Percentiles rank a stretch among this genome's conserved stretches.
Evolutionary conservation across 164 flowering plant species (phyloP).

Genomic region (Berberis vulgaris): DNA sequence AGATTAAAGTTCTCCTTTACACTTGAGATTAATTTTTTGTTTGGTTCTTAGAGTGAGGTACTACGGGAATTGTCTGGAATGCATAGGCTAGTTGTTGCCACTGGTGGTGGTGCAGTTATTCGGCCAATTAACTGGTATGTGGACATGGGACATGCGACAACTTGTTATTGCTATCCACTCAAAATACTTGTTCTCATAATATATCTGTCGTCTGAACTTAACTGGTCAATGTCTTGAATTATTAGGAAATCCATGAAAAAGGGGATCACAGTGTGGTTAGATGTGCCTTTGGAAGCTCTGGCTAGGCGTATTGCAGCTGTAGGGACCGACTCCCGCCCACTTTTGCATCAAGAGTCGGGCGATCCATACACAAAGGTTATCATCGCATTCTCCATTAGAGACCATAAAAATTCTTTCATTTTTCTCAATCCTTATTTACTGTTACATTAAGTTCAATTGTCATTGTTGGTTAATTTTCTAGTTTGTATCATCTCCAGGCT

Average conservation of each 20-base stretch:
- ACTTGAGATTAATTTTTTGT: not conserved
- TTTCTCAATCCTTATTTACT: too few relatives aligned
- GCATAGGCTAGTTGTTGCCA: slow-evolving; percentile 76
- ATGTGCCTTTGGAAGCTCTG: slow-evolving; percentile 85
- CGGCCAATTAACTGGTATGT: slow-evolving; percentile 69
- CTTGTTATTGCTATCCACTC: not conserved
- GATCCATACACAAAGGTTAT: slow-evolving; percentile 72
- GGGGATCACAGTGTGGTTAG: slow-evolving; percentile 84
- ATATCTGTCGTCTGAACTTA: not conserved
- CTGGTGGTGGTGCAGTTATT: slow-evolving; percentile 93
- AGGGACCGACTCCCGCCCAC: slow-evolving; percentile 88
- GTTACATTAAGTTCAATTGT: not conserved
- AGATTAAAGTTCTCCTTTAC: not conserved
- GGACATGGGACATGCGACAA: slow-evolving; percentile 11
- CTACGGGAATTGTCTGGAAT: slow-evolving; percentile 46
- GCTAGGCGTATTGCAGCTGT: slow-evolving; percentile 79
- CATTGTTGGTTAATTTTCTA: not conserved
- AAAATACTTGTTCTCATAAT: not conserved
- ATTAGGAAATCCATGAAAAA: slow-evolving; percentile 75
- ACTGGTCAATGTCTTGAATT: slow-evolving; percentile 2
- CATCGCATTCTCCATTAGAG: not conserved
- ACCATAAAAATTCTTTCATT: too few relatives aligned
- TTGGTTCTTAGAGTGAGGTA: slow-evolving; percentile 50
- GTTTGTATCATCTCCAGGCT: slow-evolving; percentile 32
- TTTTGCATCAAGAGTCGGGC: slow-evolving; percentile 64